Evolutionary conservation across 2,329 filamentous ascomycete genomes (phyloP).

Genomic region (Ophiostoma australiae): DNA sequence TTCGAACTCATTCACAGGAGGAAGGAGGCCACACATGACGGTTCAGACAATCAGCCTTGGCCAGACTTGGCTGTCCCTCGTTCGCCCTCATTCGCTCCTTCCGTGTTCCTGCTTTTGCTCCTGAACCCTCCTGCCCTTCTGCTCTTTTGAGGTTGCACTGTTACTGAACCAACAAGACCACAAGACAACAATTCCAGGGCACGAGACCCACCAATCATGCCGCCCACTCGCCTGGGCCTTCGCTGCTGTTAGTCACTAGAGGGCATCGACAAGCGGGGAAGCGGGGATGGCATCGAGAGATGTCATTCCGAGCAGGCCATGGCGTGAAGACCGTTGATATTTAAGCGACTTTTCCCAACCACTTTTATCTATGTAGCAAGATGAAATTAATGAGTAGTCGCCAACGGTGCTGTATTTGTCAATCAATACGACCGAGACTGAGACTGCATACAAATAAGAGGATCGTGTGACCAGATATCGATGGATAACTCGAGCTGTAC

Average conservation of each 20-base stretch:
- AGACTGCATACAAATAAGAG: neutral
- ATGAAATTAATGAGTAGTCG: too few species aligned
- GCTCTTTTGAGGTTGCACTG: neutral
- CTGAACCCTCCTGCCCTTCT: neutral
- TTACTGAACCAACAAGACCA: neutral
- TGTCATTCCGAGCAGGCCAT: neutral
- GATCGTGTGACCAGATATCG: neutral
- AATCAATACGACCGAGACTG: neutral
- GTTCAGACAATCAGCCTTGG: neutral
- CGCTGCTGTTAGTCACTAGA: neutral
- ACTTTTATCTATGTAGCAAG: neutral
- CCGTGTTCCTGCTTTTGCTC: neutral
- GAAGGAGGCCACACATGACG: slow-evolving; percentile 3
- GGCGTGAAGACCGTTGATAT: neutral
- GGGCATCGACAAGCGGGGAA: neutral
- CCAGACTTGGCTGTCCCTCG: slow-evolving; percentile 3
- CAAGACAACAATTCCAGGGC: neutral
- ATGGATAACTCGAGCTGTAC: neutral
- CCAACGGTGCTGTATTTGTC: neutral
- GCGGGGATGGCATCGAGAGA: neutral
- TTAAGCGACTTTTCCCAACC: neutral
- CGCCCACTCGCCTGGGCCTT: neutral
- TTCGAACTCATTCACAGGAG: neutral
- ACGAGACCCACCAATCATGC: neutral
- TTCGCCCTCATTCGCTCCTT: slow-evolving; percentile 9